Base-by-base conservation (phyloP, 306 rosid genomes). In the Arachis hypogaea region DNA sequence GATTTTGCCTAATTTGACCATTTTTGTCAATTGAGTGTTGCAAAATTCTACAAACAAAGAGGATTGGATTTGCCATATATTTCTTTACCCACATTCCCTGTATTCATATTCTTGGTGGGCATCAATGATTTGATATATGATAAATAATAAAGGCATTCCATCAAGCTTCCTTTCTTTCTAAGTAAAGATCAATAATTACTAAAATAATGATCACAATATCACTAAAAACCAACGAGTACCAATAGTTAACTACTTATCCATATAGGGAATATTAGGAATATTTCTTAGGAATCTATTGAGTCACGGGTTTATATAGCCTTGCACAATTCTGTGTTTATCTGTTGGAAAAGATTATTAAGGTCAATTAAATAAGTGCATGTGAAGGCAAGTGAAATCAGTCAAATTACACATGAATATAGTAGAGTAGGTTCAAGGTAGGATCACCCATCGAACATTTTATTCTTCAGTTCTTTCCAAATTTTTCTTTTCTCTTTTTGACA, bases 181-280 rank as follows among this genome's bases (percentile, higher is more conserved):
- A 64, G 77, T 51, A 64, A 73, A 78, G 63, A 57, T 49, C 46
- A 68, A 74, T 73, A 6, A 68, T 68, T 67, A 55, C 64, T 41
- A 41, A n/a, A 68, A 38, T 74, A 28, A 60, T 77, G 38, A 76
- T 69, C 7, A 51, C 46, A 42, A 11, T 36, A 66, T 62, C 9
- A 12, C 33, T 62, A 59, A 76, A 61, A 74, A 55, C 9, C 72
- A 72, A 65, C 10, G 55, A 72, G 38, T 9, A 47, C 40, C 7
- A 11, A 22, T 0, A 9, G 57, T 52, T 52, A 44, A 46, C 44
- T 29, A 44, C 12, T 54, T 11, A 22, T 63, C 45, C 41, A 51
- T 11, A 41, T 14, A 11, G 28, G 43, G 38, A 40, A n/a, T 12
- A 64, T 1, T 36, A 12, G 43, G 38, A 40, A n/a, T 12, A 64